Conservation (phyloP, 495 filamentous ascomycete species). For the Chaetomium tenue region DNA sequence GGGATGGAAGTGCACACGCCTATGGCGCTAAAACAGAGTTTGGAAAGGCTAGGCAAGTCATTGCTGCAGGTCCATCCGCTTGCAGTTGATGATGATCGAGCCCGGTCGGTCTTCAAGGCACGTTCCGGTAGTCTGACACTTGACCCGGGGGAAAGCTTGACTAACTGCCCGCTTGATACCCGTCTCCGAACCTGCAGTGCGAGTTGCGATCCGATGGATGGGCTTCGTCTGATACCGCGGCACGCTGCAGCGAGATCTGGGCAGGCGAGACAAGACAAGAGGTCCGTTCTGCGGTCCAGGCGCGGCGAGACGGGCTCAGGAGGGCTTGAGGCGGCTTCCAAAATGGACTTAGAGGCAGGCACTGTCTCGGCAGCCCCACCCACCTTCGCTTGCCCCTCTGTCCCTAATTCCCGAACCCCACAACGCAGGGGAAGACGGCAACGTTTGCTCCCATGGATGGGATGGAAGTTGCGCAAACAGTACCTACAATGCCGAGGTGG, state of each 20-base stretch:
- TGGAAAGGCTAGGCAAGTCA: constrained; percentile 7
- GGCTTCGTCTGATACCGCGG: constrained; percentile 13
- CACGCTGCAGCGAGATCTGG: constrained; percentile 6
- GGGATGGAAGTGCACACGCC: constrained; percentile 3
- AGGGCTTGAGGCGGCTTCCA: not conserved
- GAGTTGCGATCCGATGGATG: constrained; percentile 16
- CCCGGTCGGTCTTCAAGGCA: not conserved
- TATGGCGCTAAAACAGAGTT: constrained; percentile 12
- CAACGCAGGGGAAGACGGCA: not conserved
- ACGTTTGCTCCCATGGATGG: not conserved
- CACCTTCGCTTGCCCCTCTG: constrained; percentile 10
- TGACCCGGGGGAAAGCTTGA: constrained; percentile 6
- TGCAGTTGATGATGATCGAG: not conserved
- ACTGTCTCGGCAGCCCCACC: constrained; percentile 7
- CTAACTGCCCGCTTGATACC: not conserved
- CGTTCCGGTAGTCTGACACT: not conserved
- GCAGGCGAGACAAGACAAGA: not conserved
- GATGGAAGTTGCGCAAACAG: not conserved
- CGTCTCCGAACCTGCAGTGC: not conserved
- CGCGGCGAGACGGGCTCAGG: not conserved
- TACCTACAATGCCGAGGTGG: not conserved
- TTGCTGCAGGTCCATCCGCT: not conserved
- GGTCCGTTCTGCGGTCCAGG: constrained; percentile 9
- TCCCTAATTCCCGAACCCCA: constrained; percentile 9
- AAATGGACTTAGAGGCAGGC: not conserved